A percentile compares a stretch with the other conserved stretches of the same genome.
Conservation (phyloP, 169 alveolate species). For the Toxoplasma gondii region DNA sequence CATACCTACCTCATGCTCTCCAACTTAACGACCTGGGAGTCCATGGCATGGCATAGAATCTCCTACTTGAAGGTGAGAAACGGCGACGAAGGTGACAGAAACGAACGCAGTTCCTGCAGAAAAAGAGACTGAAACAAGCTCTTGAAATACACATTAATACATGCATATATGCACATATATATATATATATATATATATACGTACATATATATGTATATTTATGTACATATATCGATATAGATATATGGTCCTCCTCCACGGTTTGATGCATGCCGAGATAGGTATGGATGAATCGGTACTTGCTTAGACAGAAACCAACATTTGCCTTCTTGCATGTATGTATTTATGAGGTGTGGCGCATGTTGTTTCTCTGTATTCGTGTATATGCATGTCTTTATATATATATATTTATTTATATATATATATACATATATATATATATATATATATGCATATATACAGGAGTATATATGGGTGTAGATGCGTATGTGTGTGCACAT, state of each 20-base stretch:
- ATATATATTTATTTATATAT: neutral
- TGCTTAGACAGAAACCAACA: no score
- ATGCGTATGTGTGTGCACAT: no score
- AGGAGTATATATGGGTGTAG: no score
- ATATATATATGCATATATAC: neutral
- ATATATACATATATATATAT: neutral
- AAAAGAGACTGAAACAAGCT: neutral
- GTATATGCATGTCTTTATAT: no score
- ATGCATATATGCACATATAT: no score
- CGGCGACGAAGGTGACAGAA: neutral
- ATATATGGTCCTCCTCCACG: neutral
- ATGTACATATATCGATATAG: neutral
- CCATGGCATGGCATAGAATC: constrained; percentile 70
- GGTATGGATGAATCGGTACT: no score
- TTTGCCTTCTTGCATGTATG: no score
- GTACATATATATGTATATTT: neutral
- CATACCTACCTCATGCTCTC: constrained; percentile 66
- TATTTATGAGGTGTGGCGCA: no score
- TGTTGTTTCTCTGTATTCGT: neutral
- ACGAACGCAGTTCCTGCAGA: neutral
- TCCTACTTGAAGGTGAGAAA: constrained; percentile 68
- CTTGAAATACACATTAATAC: neutral
- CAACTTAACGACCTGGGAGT: constrained; percentile 77
- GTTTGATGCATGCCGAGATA: no score
- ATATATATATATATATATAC: no score